These are phyloP conservation scores for Xenoacremonium recifei DNA, from an alignment of 2,329 filamentous ascomycete species.

Conservation along the genomic window DNA sequence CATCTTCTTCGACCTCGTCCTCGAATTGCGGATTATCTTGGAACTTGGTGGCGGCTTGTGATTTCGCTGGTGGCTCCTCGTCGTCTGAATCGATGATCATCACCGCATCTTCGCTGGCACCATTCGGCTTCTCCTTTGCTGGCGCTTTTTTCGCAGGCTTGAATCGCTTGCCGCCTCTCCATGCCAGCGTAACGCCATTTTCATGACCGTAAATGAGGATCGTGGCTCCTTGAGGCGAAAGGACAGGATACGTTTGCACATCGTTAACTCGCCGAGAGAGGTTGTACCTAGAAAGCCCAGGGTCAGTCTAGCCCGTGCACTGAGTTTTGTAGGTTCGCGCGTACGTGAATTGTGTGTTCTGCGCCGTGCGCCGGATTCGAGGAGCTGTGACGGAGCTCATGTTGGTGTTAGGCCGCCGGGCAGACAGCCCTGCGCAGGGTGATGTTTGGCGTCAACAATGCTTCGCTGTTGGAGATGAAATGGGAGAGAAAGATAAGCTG, in stretches of 20 bases:
- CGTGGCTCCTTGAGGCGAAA: slow-evolving; percentile 61
- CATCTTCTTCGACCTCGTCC: slow-evolving; percentile 47
- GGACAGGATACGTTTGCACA: slow-evolving; percentile 59
- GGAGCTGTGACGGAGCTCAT: slow-evolving; percentile 36
- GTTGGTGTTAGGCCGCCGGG: slow-evolving; percentile 18
- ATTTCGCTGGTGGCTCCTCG: slow-evolving; percentile 42
- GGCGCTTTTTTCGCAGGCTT: slow-evolving; percentile 42
- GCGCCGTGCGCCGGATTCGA: slow-evolving; percentile 45
- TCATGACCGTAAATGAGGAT: slow-evolving; percentile 64
- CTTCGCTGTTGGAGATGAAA: neutral
- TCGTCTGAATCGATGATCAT: slow-evolving; percentile 66
- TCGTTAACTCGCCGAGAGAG: slow-evolving; percentile 57
- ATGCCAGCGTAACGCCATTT: slow-evolving; percentile 59
- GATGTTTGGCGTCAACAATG: neutral
- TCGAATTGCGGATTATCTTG: slow-evolving; percentile 60
- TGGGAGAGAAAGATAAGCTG: neutral
- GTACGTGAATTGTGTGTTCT: slow-evolving; percentile 50
- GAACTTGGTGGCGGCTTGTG: slow-evolving; percentile 30
- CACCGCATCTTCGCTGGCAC: slow-evolving; percentile 49
- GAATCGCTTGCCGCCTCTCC: slow-evolving; percentile 62
- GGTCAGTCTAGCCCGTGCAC: neutral
- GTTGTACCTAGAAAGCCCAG: slow-evolving; percentile 50
- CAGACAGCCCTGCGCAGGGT: slow-evolving; percentile 16
- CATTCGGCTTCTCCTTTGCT: slow-evolving; percentile 49
- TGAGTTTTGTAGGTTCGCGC: slow-evolving; percentile 7